phyloP scores from a whole-genome alignment of 2,329 filamentous ascomycete species.

The Cyphellophora europaea region DNA sequence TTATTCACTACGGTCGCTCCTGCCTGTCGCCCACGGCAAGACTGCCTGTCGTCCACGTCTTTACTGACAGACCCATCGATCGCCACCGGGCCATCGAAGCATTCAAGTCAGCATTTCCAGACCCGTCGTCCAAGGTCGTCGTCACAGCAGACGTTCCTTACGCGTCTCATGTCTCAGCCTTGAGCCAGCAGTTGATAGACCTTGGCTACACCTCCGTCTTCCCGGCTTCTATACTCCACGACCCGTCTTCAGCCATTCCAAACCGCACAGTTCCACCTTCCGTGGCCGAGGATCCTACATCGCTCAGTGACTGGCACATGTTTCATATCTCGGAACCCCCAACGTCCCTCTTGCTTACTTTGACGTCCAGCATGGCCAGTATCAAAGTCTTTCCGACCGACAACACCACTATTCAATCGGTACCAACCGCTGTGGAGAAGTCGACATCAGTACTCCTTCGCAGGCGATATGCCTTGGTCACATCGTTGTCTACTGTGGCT shows the following conservation, averaged over 20 bases:
- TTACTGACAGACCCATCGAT: slow-evolving; percentile 65
- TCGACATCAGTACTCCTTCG: slow-evolving; percentile 55
- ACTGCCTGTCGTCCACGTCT: slow-evolving; percentile 82
- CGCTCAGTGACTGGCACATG: slow-evolving; percentile 59
- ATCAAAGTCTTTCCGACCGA: slow-evolving; percentile 62
- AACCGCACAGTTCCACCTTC: slow-evolving; percentile 62
- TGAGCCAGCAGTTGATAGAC: slow-evolving; percentile 47
- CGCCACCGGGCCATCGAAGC: slow-evolving; percentile 47
- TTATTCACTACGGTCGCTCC: slow-evolving; percentile 88
- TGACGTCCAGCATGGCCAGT: slow-evolving; percentile 69
- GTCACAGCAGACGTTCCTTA: slow-evolving; percentile 89
- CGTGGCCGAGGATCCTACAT: slow-evolving; percentile 33
- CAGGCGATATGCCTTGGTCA: slow-evolving; percentile 79
- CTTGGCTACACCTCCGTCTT: slow-evolving; percentile 63
- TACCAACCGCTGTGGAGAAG: slow-evolving; percentile 27
- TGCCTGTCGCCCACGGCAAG: slow-evolving; percentile 85
- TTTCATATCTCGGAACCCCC: slow-evolving; percentile 81
- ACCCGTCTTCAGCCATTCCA: slow-evolving; percentile 72
- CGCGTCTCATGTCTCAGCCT: slow-evolving; percentile 57
- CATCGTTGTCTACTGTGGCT: slow-evolving; percentile 67
- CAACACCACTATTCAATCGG: slow-evolving; percentile 5
- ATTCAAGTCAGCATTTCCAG: slow-evolving; percentile 61
- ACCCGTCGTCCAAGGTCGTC: slow-evolving; percentile 56
- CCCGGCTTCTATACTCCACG: slow-evolving; percentile 62
- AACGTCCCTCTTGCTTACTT: slow-evolving; percentile 72